These are phyloP conservation scores for Geosmithia morbida DNA, from an alignment of 2,329 filamentous ascomycete species.

Conservation along the genomic window DNA sequence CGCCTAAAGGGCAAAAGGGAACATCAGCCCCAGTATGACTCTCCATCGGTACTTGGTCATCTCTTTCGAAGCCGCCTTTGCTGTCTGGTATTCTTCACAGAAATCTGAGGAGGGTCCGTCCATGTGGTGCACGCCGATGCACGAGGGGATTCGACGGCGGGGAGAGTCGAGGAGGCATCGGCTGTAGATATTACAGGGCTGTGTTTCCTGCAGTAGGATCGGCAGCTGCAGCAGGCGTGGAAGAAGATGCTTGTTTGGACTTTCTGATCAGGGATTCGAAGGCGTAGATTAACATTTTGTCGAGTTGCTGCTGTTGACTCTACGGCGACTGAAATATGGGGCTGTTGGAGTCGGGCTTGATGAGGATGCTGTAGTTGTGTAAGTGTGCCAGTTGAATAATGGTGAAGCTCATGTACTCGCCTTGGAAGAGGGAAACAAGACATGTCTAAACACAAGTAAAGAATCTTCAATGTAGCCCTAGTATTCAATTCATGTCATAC, in stretches of 20 bases:
- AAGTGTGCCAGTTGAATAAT: no score
- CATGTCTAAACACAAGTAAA: no score
- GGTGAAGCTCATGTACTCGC: no score
- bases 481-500: no score
- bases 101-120: conserved; percentile 4
- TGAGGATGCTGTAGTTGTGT: no score
- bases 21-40: conserved; percentile 40
- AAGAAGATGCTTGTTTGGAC: background rate
- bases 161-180: background rate
- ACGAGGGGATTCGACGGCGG: background rate
- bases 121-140: conserved; percentile 8
- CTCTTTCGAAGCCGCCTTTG: conserved; percentile 17
- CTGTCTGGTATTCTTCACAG: conserved; percentile 10
- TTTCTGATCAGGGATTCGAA: background rate
- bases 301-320: no score
- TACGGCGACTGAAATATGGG: no score
- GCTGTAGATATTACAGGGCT: no score
- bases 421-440: no score
- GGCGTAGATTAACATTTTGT: background rate
- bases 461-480: no score
- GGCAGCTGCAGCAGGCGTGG: background rate
- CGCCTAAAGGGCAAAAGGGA: conserved; percentile 47
- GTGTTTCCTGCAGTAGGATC: background rate
- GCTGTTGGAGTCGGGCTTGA: no score
- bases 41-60: conserved; percentile 36